phyloP scores from a whole-genome alignment of 768 basidiomycete species.

The Panellus pusillus region DNA sequence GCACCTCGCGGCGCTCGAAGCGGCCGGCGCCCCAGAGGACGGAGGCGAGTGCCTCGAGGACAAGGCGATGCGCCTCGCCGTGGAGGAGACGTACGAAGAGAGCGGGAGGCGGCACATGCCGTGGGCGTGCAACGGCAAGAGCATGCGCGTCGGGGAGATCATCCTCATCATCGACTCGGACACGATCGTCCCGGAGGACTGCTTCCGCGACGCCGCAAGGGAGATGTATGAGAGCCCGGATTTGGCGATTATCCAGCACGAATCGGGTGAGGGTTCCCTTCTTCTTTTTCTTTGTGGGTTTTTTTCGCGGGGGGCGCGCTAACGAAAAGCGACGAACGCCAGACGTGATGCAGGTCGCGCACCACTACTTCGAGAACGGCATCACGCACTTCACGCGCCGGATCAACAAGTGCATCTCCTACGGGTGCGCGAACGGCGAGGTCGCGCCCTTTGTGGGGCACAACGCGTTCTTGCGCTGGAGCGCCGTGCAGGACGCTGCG shows the following conservation, averaged over 20 bases:
- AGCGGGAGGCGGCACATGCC: conserved; percentile 54
- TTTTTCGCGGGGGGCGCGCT: too few relatives aligned
- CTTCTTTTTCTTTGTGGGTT: background rate
- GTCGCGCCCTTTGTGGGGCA: too few relatives aligned
- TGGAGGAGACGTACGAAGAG: conserved; percentile 70
- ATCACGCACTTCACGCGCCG: conserved; percentile 89
- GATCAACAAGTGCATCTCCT: conserved; percentile 80
- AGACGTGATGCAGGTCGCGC: conserved; percentile 86
- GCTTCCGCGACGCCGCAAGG: conserved; percentile 85
- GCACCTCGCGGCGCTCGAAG: conserved; percentile 48
- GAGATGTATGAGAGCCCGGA: conserved; percentile 80
- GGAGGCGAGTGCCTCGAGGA: conserved; percentile 65
- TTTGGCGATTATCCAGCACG: conserved; percentile 88
- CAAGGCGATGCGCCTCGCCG: conserved; percentile 67
- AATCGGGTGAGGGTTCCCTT: conserved; percentile 50
- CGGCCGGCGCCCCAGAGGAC: conserved; percentile 39
- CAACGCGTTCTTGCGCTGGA: too few relatives aligned
- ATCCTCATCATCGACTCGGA: conserved; percentile 82
- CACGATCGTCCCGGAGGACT: too few relatives aligned
- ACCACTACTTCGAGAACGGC: too few relatives aligned
- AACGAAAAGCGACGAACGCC: background rate
- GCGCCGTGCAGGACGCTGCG: too few relatives aligned
- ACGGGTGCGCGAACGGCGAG: conserved; percentile 78
- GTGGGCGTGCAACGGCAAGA: conserved; percentile 75
- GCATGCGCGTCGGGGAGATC: conserved; percentile 73